Base-by-base conservation (phyloP, 1,284 basidiomycete genomes). In the Ceratobasidium sp. region DNA sequence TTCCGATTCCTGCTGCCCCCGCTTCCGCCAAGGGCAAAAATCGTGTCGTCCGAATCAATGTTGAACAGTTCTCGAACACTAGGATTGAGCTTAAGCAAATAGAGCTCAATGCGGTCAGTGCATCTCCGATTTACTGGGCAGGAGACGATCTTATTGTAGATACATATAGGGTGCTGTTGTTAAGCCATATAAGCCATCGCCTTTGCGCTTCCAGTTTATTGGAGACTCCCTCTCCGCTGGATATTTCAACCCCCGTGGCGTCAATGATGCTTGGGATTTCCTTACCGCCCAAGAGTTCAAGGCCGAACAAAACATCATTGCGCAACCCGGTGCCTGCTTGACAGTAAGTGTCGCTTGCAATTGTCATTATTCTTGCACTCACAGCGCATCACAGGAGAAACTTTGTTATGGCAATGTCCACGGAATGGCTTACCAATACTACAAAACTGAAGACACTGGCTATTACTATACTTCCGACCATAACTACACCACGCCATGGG, bases 251-350 rank as follows among this genome's bases (percentile, higher is more conserved):
- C 62, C 61, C 49, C 71, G 58, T 13, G 74, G 74, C 44, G 85
- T 88, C 16, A 82, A 87, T 75, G 86, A 87, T 79, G 87, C 86
- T 2, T 88, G 87, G 87, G 83, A 85, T 0, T 87, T 87, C 80
- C 77, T 88, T 23, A 83, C 83, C 2, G 84, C 85, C 0, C 86
- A 88, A 75, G 75, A 78, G 38, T 87, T 86, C 81, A 86, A 85
- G 74, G 86, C 86, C 0, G 87, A 88, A 75, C 83, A 86, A 74
- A 80, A 78, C 8, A 80, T 87, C 38, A 83, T 82, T 44, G 86
- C 87, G 7, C 87, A 88, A 75, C 87, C 87, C 1, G 87, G 86
- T 5, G 86, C 84, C 0, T 83, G 86, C 21, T 78, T 88, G 11
- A 83, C 81, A 14, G 86, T 87, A 73, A 57, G 81, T 77, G 1